phyloP scores from a whole-genome alignment of 2,329 filamentous ascomycete species.

The Leptographium wingfieldii region DNA sequence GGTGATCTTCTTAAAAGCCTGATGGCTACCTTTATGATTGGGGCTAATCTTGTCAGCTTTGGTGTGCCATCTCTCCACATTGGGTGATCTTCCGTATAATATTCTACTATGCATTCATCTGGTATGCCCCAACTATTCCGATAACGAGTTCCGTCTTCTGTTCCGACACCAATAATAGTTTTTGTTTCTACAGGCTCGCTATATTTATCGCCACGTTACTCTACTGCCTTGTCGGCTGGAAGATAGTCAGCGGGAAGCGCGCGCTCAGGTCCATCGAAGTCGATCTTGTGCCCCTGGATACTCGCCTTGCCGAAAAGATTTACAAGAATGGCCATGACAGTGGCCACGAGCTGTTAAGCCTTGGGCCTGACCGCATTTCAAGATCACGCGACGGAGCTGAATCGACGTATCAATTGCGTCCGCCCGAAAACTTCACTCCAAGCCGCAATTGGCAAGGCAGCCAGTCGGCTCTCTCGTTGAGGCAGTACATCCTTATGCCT shows the following conservation, averaged over 20 bases:
- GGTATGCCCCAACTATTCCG: conserved; percentile 12
- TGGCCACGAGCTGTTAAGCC: neutral
- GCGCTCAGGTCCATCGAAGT: conserved; percentile 18
- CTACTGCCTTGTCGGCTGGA: conserved; percentile 29
- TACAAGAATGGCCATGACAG: neutral
- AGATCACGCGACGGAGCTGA: neutral
- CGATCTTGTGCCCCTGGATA: conserved; percentile 17
- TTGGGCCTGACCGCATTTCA: neutral
- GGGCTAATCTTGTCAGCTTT: conserved; percentile 16
- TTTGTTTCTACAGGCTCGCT: conserved; percentile 15
- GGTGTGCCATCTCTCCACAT: conserved; percentile 24
- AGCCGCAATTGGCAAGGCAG: conserved; percentile 7
- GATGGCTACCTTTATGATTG: neutral
- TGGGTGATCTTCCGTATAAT: conserved; percentile 23
- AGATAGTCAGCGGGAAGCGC: conserved; percentile 20
- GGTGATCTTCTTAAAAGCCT: conserved; percentile 3
- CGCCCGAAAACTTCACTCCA: neutral
- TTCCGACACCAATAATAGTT: neutral
- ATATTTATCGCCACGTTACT: conserved; percentile 22
- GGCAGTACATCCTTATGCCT: conserved; percentile 26
- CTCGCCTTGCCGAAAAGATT: neutral
- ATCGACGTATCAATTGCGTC: neutral
- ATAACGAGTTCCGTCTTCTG: neutral
- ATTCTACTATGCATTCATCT: conserved; percentile 24
- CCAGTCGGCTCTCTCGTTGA: conserved; percentile 20